phyloP scores from a whole-genome alignment of 148 eudicot genomes.

The Amaranthus cruentus region DNA sequence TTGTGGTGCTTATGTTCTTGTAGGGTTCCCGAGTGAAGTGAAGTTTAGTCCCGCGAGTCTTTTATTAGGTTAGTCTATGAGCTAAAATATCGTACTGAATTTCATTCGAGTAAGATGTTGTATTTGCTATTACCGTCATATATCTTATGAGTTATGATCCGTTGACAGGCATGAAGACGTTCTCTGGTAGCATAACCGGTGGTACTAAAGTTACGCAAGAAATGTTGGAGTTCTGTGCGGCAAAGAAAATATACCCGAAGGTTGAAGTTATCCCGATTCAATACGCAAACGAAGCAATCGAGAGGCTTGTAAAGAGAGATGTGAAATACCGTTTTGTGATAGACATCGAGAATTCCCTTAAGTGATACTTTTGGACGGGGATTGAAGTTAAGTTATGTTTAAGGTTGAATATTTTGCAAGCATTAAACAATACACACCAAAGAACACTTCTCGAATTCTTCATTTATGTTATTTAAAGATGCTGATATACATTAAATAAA shows the following conservation, averaged over 20 bases:
- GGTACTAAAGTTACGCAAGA: constrained; percentile 71
- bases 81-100: not conserved
- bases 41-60: constrained; percentile 60
- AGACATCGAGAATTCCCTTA: constrained; percentile 67
- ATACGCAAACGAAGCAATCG: constrained; percentile 69
- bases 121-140: not conserved
- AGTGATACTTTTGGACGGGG: constrained; percentile 22
- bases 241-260: constrained; percentile 51
- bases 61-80: constrained; percentile 36
- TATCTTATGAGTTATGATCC: not conserved
- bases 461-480: no score
- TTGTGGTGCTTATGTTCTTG: constrained; percentile 50
- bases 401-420: no score
- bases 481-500: no score
- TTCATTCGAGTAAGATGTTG: not conserved
- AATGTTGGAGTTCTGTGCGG: constrained; percentile 75
- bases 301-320: constrained; percentile 59
- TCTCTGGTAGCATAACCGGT: constrained; percentile 63
- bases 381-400: not conserved
- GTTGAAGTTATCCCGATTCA: constrained; percentile 65
- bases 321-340: constrained; percentile 83
- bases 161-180: constrained; percentile 48
- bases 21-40: constrained; percentile 65
- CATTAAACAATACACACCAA: no score
- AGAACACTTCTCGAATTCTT: no score